phyloP scores from a whole-genome alignment of 2,329 filamentous ascomycete species.

The Cladosporium phlei region DNA sequence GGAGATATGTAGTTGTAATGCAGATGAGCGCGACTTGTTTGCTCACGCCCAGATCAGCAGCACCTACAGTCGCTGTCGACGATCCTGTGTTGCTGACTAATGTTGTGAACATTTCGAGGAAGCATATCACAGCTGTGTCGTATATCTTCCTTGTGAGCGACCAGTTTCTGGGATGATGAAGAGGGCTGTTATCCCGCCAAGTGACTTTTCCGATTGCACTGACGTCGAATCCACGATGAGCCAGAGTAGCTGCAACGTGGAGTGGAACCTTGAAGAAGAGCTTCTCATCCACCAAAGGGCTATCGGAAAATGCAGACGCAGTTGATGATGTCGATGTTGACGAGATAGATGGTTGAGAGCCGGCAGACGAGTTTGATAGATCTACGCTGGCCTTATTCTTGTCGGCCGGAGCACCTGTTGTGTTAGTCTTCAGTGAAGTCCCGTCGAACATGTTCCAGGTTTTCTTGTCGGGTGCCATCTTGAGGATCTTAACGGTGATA shows the following conservation, averaged over 20 bases:
- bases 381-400: neutral
- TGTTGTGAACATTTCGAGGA: conserved; percentile 20
- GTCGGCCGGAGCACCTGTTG: neutral
- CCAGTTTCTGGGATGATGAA: conserved; percentile 20
- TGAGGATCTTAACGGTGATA: too few species aligned
- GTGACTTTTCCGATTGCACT: neutral
- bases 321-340: neutral
- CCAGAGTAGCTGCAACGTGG: conserved; percentile 1
- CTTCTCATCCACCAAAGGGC: neutral
- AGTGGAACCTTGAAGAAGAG: neutral
- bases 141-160: conserved; percentile 14
- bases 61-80: conserved; percentile 9
- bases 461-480: neutral
- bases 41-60: conserved; percentile 9
- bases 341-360: neutral
- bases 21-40: conserved; percentile 8
- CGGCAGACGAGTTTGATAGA: neutral
- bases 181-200: neutral
- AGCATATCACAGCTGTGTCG: conserved; percentile 18
- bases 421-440: neutral
- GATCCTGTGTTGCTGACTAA: conserved; percentile 21
- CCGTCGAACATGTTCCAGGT: neutral
- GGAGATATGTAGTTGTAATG: conserved; percentile 26
- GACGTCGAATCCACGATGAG: conserved; percentile 1
- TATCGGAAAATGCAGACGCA: neutral